These are phyloP conservation scores for Pythium sp. DNA, from an alignment of 352 stramenopile species.

Conservation along the genomic window DNA sequence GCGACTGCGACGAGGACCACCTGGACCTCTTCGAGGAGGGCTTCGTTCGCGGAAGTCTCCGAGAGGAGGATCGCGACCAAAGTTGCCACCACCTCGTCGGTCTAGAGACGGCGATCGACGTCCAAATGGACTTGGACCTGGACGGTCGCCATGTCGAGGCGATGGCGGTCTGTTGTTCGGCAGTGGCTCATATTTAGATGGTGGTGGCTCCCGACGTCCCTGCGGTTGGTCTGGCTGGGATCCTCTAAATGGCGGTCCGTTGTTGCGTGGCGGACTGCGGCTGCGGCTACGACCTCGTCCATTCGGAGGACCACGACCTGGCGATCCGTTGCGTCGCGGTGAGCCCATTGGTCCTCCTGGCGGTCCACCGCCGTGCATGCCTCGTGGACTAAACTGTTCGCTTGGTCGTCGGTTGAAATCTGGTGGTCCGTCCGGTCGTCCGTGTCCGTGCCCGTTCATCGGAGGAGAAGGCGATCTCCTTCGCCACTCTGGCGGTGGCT, in stretches of 20 bases:
- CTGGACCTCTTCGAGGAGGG: neutral
- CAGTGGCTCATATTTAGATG: constrained; percentile 12
- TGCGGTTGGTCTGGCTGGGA: constrained; percentile 3
- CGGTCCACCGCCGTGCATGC: neutral
- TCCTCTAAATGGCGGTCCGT: constrained; percentile 17
- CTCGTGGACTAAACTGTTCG: neutral
- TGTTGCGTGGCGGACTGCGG: constrained; percentile 33
- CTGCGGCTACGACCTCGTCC: constrained; percentile 29
- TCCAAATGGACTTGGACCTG: neutral
- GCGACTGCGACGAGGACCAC: constrained; percentile 21
- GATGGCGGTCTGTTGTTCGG: constrained; percentile 14
- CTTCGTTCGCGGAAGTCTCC: constrained; percentile 10
- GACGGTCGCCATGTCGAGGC: constrained; percentile 2
- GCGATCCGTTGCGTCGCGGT: constrained; percentile 10
- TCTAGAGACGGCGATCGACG: constrained; percentile 12
- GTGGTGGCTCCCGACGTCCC: constrained; percentile 8
- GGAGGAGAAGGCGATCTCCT: constrained; percentile 6
- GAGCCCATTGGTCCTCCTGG: constrained; percentile 7
- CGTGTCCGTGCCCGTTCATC: constrained; percentile 4
- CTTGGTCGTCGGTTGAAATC: constrained; percentile 2
- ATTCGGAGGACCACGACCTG: neutral
- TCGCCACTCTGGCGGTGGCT: constrained; percentile 6
- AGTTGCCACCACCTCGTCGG: constrained; percentile 5
- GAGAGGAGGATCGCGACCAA: neutral
- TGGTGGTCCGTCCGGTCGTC: neutral